A percentile compares a stretch with the other conserved stretches of the same genome.
These are phyloP conservation scores for Fomitopsis pinicola DNA, from an alignment of 1,284 basidiomycete genomes.

Conservation along the genomic window DNA sequence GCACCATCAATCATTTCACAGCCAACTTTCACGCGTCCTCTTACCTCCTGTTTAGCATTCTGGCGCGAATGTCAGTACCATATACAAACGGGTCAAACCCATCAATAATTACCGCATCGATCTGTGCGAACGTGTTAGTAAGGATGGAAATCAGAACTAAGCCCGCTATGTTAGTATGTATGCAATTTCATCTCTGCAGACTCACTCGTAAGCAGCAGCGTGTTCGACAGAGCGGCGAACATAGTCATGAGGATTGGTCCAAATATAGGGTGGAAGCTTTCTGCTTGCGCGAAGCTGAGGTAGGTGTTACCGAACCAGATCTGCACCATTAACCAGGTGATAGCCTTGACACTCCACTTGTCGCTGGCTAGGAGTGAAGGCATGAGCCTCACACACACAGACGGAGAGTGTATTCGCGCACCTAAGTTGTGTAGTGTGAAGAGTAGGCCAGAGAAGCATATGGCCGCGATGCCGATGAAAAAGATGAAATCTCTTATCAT, in stretches of 20 bases:
- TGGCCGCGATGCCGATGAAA: conserved; percentile 78
- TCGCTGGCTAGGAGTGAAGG: conserved; percentile 32
- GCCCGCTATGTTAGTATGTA: conserved; percentile 5
- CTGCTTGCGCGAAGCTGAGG: conserved; percentile 64
- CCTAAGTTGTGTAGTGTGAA: conserved; percentile 83
- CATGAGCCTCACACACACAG: not conserved
- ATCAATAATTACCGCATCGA: conserved; percentile 58
- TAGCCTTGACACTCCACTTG: conserved; percentile 65
- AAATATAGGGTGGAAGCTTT: conserved; percentile 78
- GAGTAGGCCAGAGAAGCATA: conserved; percentile 85
- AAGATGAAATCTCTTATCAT: conserved; percentile 80
- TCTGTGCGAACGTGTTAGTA: conserved; percentile 79
- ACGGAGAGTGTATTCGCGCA: conserved; percentile 16
- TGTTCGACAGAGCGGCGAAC: conserved; percentile 82
- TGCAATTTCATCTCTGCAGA: conserved; percentile 7
- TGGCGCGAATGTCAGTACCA: conserved; percentile 23
- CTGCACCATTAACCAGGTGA: conserved; percentile 78
- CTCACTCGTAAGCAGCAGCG: conserved; percentile 75
- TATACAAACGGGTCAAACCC: not conserved
- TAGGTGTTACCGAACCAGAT: conserved; percentile 85
- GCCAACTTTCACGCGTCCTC: not conserved
- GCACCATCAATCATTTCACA: conserved; percentile 7
- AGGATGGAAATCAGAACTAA: conserved; percentile 81
- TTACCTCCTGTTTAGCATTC: conserved; percentile 81
- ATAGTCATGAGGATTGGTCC: conserved; percentile 84